These are phyloP conservation scores for Lachnellula cervina DNA, from an alignment of 2,329 filamentous ascomycete genomes.

Conservation along the genomic window DNA sequence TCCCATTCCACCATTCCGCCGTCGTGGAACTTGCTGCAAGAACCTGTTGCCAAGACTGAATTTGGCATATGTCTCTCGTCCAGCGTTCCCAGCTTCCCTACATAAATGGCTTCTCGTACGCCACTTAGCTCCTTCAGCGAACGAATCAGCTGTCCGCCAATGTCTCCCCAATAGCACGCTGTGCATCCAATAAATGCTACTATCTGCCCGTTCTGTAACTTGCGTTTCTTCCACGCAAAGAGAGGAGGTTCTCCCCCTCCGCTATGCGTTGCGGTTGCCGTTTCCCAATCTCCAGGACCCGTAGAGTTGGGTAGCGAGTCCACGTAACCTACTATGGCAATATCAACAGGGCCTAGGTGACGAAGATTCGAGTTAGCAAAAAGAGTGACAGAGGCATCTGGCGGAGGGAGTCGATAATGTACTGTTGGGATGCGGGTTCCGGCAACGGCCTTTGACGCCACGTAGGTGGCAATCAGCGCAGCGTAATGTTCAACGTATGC, in stretches of 20 bases:
- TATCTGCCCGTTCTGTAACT: slow-evolving; percentile 2
- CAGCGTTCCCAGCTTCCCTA: slow-evolving; percentile 5
- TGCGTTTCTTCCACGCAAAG: slow-evolving; percentile 13
- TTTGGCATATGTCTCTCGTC: slow-evolving; percentile 4
- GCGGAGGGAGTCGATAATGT: slow-evolving; percentile 1
- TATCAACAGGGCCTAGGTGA: slow-evolving; percentile 8
- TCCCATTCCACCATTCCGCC: slow-evolving; percentile 1
- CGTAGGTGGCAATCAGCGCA: slow-evolving; percentile 14
- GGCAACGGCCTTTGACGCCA: neutral
- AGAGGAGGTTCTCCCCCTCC: slow-evolving; percentile 1
- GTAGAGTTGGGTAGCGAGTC: slow-evolving; percentile 7
- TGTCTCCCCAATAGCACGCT: slow-evolving; percentile 13
- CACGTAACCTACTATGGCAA: slow-evolving; percentile 13
- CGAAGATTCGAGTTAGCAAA: slow-evolving; percentile 11
- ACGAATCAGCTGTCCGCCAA: slow-evolving; percentile 10
- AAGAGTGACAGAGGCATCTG: slow-evolving; percentile 2
- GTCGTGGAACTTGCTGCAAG: slow-evolving; percentile 1
- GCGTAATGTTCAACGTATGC: slow-evolving; percentile 18
- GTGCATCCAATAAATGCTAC: slow-evolving; percentile 17
- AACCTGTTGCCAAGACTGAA: slow-evolving; percentile 4
- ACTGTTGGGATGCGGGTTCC: neutral
- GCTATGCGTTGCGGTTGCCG: neutral
- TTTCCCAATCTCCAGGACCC: slow-evolving; percentile 9
- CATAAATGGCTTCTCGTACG: slow-evolving; percentile 2
- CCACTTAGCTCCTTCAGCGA: neutral